Conservation (phyloP, 2,329 filamentous ascomycete species). For the Lasiodiplodia theobromae region DNA sequence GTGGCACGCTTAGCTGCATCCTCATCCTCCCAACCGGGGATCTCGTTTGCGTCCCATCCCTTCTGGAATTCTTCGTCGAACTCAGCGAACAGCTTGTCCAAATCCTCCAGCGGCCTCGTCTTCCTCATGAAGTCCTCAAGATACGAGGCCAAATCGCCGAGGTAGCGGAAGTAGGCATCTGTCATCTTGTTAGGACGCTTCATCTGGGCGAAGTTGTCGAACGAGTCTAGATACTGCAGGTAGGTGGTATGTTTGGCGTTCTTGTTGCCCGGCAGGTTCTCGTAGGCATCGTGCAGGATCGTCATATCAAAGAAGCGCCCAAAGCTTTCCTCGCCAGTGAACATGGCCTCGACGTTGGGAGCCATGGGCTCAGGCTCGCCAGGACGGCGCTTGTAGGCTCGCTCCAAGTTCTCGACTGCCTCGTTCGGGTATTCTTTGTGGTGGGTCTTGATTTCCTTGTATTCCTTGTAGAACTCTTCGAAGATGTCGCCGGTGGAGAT, state of each 20-base stretch:
- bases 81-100: constrained; percentile 75
- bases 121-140: constrained; percentile 87
- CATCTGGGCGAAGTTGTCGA: constrained; percentile 85
- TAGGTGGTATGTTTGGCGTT: constrained; percentile 72
- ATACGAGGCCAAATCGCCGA: constrained; percentile 80
- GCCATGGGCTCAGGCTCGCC: constrained; percentile 67
- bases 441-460: constrained; percentile 82
- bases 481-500: constrained; percentile 87
- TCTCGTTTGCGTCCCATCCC: constrained; percentile 79
- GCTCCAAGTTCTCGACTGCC: constrained; percentile 92
- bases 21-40: constrained; percentile 74
- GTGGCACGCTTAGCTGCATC: constrained; percentile 44
- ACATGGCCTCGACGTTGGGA: constrained; percentile 84
- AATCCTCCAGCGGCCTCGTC: constrained; percentile 83
- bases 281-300: constrained; percentile 81
- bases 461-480: constrained; percentile 87
- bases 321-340: constrained; percentile 93
- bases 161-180: constrained; percentile 90
- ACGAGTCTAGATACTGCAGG: constrained; percentile 88
- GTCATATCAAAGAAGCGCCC: constrained; percentile 93
- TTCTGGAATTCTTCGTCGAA: constrained; percentile 87
- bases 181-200: constrained; percentile 86
- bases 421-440: constrained; percentile 93
- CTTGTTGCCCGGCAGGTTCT: constrained; percentile 88
- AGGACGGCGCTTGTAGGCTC: constrained; percentile 79